These are phyloP conservation scores for Hygrocybe coccinea DNA, from an alignment of 768 basidiomycete species.

Conservation along the genomic window DNA sequence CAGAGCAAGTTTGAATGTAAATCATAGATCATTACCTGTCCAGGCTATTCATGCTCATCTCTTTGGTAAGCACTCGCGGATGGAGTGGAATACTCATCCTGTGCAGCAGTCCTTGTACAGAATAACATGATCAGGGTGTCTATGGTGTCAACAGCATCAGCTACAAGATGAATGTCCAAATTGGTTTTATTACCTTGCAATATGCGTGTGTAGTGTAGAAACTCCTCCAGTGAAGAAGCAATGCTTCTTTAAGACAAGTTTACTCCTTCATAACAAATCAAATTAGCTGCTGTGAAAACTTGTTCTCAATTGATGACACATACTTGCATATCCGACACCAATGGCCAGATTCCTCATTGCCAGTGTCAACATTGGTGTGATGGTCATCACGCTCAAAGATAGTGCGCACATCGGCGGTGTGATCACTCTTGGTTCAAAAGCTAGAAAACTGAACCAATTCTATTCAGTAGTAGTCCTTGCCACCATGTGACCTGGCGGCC, in stretches of 20 bases:
- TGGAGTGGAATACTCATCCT: conserved; percentile 8
- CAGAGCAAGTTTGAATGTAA: too few relatives aligned
- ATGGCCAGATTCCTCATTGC: conserved; percentile 9
- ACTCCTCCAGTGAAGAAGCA: too few relatives aligned
- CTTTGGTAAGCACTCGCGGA: conserved; percentile 5
- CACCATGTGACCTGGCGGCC: too few relatives aligned
- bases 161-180: too few relatives aligned
- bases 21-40: too few relatives aligned
- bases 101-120: conserved; percentile 11
- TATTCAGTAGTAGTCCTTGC: too few relatives aligned
- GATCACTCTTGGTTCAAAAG: conserved; percentile 3
- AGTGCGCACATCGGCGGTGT: conserved; percentile 6
- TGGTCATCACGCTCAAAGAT: conserved; percentile 7
- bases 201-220: too few relatives aligned
- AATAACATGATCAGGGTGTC: conserved; percentile 6
- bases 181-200: too few relatives aligned
- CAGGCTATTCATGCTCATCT: neutral
- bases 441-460: too few relatives aligned
- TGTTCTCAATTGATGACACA: neutral
- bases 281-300: too few relatives aligned
- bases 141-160: neutral
- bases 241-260: too few relatives aligned
- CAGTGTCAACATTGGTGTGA: conserved; percentile 10
- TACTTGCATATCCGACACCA: conserved; percentile 18
- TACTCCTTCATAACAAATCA: too few relatives aligned